These are phyloP conservation scores for Thoreauomyces humboldtii DNA, from an alignment of 192 early-diverging fungal genomes.

Conservation along the genomic window DNA sequence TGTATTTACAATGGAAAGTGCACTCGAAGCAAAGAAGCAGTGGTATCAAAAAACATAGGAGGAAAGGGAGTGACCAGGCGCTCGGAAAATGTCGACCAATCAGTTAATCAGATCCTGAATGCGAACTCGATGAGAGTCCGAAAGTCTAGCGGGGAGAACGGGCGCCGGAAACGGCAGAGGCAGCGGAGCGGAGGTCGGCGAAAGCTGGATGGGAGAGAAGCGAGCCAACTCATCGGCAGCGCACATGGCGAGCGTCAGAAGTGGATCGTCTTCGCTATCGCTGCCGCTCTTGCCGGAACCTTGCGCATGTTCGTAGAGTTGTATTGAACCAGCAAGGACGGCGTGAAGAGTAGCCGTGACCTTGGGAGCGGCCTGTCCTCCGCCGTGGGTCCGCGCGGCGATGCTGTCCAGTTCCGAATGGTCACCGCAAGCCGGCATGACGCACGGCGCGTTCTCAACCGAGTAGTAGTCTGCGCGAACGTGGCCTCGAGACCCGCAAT, in stretches of 20 bases:
- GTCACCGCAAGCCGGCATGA: slow-evolving; percentile 4
- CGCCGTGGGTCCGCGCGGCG: too few relatives aligned
- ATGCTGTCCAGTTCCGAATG: background rate
- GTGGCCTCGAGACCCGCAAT: background rate
- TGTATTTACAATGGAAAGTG: too few relatives aligned
- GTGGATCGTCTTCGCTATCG: background rate
- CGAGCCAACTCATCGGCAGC: slow-evolving; percentile 16
- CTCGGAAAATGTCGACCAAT: too few relatives aligned
- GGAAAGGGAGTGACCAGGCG: too few relatives aligned
- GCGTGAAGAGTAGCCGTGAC: background rate
- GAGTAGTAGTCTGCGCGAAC: slow-evolving; percentile 12
- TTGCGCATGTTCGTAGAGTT: background rate
- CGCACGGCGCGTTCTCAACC: slow-evolving; percentile 15
- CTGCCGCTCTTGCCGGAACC: background rate
- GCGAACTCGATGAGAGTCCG: background rate
- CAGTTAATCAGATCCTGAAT: slow-evolving; percentile 22
- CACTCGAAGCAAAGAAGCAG: too few relatives aligned
- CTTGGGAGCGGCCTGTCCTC: too few relatives aligned
- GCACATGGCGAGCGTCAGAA: slow-evolving; percentile 14
- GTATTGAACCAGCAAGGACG: slow-evolving; percentile 5
- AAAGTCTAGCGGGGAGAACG: background rate
- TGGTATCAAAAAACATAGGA: too few relatives aligned
- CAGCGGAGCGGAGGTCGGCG: background rate
- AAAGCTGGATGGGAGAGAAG: background rate
- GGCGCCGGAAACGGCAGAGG: background rate